Percentiles rank a stretch among this genome's conserved stretches.
Evolutionary conservation across 208 protist genomes (phyloP).

Genomic region (Trypanosomatidae sp.): DNA sequence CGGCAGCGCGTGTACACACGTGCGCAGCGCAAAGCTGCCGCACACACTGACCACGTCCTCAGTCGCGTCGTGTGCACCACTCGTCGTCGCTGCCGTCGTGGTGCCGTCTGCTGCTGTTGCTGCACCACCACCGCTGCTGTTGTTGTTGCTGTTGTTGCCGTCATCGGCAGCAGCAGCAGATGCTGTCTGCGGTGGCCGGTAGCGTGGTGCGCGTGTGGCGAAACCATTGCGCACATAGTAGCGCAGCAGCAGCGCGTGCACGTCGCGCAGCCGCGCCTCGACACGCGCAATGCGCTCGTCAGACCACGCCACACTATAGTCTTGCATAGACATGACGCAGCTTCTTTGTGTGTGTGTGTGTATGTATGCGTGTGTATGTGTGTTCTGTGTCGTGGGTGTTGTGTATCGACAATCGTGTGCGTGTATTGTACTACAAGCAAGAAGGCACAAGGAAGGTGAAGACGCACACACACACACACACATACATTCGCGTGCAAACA

Average conservation of each 20-base stretch:
- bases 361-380: conserved; percentile 7
- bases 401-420: too few species aligned
- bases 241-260: conserved; percentile 43
- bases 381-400: too few species aligned
- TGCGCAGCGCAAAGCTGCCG: conserved; percentile 74
- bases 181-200: neutral
- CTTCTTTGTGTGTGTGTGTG: conserved; percentile 1
- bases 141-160: conserved; percentile 2
- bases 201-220: conserved; percentile 11
- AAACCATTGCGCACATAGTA: conserved; percentile 54
- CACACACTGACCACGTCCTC: conserved; percentile 29
- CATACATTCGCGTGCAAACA: too few species aligned
- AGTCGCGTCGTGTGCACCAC: conserved; percentile 2
- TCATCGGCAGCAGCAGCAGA: conserved; percentile 7
- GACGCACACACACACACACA: too few species aligned
- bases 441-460: too few species aligned
- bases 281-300: conserved; percentile 49
- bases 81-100: neutral
- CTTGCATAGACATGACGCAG: conserved; percentile 37
- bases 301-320: conserved; percentile 67
- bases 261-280: conserved; percentile 49
- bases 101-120: neutral
- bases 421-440: too few species aligned
- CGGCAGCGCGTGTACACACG: conserved; percentile 45
- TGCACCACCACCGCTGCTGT: neutral